Conservation (phyloP, 2,329 filamentous ascomycete genomes). For the Neocatenulostroma microsporum region DNA sequence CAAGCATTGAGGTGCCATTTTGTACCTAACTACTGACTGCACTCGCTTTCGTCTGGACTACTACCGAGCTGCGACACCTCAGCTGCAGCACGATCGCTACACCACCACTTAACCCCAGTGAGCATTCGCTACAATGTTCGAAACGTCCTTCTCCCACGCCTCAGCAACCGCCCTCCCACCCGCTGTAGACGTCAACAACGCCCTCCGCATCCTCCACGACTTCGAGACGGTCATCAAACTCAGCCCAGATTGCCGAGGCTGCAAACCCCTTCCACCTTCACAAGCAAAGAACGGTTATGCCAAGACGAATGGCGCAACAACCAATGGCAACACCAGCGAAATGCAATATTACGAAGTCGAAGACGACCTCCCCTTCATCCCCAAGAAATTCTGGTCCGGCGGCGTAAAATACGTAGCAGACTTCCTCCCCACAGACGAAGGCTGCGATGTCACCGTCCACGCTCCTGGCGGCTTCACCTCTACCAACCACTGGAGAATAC, state of each 20-base stretch:
- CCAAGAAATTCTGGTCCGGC: slow-evolving; percentile 27
- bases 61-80: too few relatives aligned
- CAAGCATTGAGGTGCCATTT: too few relatives aligned
- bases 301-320: slow-evolving; percentile 6
- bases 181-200: slow-evolving; percentile 18
- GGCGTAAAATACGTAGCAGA: slow-evolving; percentile 27
- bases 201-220: slow-evolving; percentile 26
- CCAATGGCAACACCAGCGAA: slow-evolving; percentile 9
- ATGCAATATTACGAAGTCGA: slow-evolving; percentile 27
- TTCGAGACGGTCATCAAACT: slow-evolving; percentile 26
- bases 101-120: too few relatives aligned
- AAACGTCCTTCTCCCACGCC: slow-evolving; percentile 25
- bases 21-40: too few relatives aligned
- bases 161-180: slow-evolving; percentile 23
- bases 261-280: slow-evolving; percentile 18
- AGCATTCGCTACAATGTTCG: slow-evolving; percentile 30
- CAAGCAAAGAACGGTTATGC: slow-evolving; percentile 12
- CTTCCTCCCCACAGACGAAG: slow-evolving; percentile 22
- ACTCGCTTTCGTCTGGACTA: too few relatives aligned
- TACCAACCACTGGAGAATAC: slow-evolving; percentile 26
- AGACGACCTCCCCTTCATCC: slow-evolving; percentile 31
- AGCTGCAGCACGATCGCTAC: too few relatives aligned
- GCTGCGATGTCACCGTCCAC: slow-evolving; percentile 29
- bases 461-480: slow-evolving; percentile 29
- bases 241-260: slow-evolving; percentile 27